Conservation (phyloP, 306 rosid species). For the Casuarina cunninghamiana region DNA sequence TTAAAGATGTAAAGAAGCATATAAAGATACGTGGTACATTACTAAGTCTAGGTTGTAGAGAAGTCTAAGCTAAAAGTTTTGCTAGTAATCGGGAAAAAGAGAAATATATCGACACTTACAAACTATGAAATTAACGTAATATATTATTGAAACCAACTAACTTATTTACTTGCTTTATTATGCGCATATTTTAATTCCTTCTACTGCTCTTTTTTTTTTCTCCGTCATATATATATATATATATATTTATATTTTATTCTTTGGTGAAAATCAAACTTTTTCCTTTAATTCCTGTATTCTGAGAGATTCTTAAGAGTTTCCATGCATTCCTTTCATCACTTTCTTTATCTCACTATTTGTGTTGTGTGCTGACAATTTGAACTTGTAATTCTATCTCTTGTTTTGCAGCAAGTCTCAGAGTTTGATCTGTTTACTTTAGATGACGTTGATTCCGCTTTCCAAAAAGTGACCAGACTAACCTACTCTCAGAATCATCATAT, state of each 20-base stretch:
- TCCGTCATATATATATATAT: not conserved
- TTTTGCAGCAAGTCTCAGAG: slow-evolving; percentile 90
- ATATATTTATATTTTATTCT: not conserved
- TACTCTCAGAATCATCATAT: slow-evolving; percentile 95
- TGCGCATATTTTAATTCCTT: not conserved
- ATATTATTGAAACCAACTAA: not conserved
- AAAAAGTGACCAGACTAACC: slow-evolving; percentile 75
- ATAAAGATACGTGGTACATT: not conserved
- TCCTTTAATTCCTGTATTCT: not conserved
- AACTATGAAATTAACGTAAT: not conserved
- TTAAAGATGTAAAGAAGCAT: not conserved
- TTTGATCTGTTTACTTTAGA: slow-evolving; percentile 86
- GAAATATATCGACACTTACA: not conserved
- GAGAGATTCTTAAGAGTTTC: not conserved
- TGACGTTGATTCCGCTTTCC: slow-evolving; percentile 92
- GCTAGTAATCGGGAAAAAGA: not conserved
- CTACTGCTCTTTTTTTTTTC: not conserved
- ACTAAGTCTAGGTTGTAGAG: not conserved
- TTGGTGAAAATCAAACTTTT: not conserved
- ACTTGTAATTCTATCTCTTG: slow-evolving; percentile 16
- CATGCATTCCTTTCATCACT: not conserved
- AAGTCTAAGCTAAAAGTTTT: not conserved
- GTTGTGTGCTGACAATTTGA: slow-evolving; percentile 19
- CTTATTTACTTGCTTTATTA: not conserved
- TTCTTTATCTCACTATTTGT: slow-evolving; percentile 1